phyloP scores from a whole-genome alignment of 2,329 filamentous ascomycete genomes.

The Boeremia exigua region DNA sequence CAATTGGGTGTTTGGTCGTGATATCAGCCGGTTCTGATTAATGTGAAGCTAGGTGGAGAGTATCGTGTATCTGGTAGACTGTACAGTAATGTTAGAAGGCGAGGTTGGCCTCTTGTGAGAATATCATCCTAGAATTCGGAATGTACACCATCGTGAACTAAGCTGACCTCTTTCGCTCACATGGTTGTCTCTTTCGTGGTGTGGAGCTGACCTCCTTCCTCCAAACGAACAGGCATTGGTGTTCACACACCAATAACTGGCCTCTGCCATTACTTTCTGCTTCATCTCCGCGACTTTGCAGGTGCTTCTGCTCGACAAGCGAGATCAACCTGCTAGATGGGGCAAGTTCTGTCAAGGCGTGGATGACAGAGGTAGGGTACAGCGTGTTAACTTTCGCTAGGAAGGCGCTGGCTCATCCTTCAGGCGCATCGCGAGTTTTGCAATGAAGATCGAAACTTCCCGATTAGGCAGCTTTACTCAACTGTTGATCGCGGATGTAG shows the following conservation, averaged over 20 bases:
- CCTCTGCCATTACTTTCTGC: neutral
- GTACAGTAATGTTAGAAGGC: neutral
- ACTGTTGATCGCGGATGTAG: conserved; percentile 7
- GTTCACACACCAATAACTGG: too few relatives aligned
- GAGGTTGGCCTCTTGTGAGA: neutral
- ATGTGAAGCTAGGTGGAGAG: neutral
- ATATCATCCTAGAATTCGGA: neutral
- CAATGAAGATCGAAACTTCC: neutral
- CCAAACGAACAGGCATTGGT: too few relatives aligned
- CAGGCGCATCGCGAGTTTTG: neutral
- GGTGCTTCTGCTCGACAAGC: neutral
- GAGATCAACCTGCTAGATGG: neutral
- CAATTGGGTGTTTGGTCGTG: conserved; percentile 33
- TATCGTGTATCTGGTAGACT: neutral
- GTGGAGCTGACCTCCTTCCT: too few relatives aligned
- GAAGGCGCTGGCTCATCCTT: conserved; percentile 3
- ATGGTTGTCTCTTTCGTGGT: too few relatives aligned
- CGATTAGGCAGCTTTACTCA: neutral
- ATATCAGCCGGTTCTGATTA: conserved; percentile 30
- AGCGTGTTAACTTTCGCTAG: neutral
- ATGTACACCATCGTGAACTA: too few relatives aligned
- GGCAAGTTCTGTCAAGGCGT: neutral
- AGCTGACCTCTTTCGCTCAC: too few relatives aligned
- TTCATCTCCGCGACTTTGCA: neutral
- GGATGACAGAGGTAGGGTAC: conserved; percentile 1